These are phyloP conservation scores for Dictyostelium brefeldianum DNA, from an alignment of 78 protist genomes.

Conservation along the genomic window DNA sequence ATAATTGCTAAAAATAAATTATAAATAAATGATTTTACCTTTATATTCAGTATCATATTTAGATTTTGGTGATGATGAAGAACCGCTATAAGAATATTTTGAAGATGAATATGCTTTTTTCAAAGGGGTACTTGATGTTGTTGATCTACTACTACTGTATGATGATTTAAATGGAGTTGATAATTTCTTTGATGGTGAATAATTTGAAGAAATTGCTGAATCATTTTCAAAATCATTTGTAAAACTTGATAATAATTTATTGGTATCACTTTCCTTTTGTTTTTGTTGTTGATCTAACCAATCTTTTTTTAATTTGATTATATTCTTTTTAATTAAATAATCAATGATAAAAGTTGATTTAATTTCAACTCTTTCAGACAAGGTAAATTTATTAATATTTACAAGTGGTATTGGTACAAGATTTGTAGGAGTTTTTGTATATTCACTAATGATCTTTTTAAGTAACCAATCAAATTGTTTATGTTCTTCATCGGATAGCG, in stretches of 20 bases:
- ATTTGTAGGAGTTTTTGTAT: constrained; percentile 16
- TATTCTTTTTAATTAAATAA: constrained; percentile 22
- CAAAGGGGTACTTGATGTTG: background rate
- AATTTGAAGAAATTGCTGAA: background rate
- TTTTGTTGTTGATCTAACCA: background rate
- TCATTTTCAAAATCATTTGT: background rate
- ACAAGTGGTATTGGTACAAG: constrained; percentile 4
- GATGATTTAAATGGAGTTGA: background rate
- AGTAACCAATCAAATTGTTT: constrained; percentile 17
- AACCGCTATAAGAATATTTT: background rate
- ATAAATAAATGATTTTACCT: constrained; percentile 5
- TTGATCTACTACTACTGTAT: background rate
- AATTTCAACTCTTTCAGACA: background rate
- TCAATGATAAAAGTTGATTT: background rate
- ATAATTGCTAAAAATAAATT: too few species aligned
- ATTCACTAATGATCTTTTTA: constrained; percentile 5
- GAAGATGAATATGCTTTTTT: background rate
- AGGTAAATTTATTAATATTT: background rate
- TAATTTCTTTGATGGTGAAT: background rate
- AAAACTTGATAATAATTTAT: background rate
- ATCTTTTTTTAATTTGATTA: background rate
- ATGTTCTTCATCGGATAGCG: background rate
- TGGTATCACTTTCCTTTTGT: background rate
- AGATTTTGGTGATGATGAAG: background rate
- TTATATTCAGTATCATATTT: background rate